Conservation (phyloP, 2,329 filamentous ascomycete species). For the Cladosporium sp. region DNA sequence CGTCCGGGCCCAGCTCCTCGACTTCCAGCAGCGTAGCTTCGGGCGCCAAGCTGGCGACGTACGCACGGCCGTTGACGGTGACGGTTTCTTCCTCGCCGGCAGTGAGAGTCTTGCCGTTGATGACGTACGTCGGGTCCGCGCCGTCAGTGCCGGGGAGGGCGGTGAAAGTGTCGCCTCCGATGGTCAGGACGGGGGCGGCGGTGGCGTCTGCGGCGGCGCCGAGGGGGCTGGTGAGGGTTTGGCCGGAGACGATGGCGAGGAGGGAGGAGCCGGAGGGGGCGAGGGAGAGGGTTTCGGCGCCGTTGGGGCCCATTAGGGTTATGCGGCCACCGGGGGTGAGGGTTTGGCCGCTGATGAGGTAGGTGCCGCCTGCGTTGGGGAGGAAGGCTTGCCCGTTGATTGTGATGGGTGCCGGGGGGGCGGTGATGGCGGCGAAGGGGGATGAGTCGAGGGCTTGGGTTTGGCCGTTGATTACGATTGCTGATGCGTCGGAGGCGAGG, state of each 20-base stretch:
- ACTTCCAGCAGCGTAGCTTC: conserved; percentile 34
- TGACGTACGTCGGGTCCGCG: conserved; percentile 30
- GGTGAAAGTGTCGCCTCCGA: conserved; percentile 25
- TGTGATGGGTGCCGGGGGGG: conserved; percentile 23
- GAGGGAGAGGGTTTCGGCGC: conserved; percentile 27
- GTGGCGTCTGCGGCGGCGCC: conserved; percentile 26
- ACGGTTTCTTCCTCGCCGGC: conserved; percentile 30
- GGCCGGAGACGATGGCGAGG: conserved; percentile 16
- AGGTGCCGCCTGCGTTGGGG: conserved; percentile 23
- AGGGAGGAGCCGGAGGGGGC: conserved; percentile 27
- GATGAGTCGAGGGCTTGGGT: conserved; percentile 32
- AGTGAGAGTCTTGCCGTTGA: conserved; percentile 34
- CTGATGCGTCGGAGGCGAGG: conserved; percentile 34
- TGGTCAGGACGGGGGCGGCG: conserved; percentile 26
- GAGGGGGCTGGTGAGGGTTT: conserved; percentile 29
- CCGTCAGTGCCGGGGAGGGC: conserved; percentile 22
- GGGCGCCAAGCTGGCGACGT: conserved; percentile 28
- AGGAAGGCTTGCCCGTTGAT: conserved; percentile 24
- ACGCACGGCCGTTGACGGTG: conserved; percentile 22
- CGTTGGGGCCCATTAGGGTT: conserved; percentile 18
- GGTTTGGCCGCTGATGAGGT: conserved; percentile 23
- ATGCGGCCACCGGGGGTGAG: conserved; percentile 23
- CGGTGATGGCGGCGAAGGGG: conserved; percentile 25
- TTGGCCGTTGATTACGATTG: conserved; percentile 35
- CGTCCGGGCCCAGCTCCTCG: conserved; percentile 27